phyloP scores from a whole-genome alignment of 441 rosid genomes.

The Hypseocharis bilobata region DNA sequence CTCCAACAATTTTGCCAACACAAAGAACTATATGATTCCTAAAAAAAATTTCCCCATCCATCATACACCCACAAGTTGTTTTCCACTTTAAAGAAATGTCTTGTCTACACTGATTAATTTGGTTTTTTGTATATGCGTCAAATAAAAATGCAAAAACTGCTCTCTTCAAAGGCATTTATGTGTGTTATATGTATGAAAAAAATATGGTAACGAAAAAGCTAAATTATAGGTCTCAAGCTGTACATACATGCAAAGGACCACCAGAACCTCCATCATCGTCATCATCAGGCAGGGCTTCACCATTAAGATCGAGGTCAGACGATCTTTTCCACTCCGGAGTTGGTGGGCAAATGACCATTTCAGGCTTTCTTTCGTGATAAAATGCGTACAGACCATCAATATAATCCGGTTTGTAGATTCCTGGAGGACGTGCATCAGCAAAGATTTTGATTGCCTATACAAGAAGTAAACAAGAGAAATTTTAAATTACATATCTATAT shows the following conservation, averaged over 20 bases:
- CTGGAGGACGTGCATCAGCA: slow-evolving; percentile 91
- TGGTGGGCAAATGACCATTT: slow-evolving; percentile 56
- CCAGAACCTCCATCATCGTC: slow-evolving; percentile 65
- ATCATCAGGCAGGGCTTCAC: slow-evolving; percentile 89
- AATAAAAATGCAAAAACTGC: background rate
- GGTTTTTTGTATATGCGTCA: background rate
- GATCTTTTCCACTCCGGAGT: slow-evolving; percentile 98
- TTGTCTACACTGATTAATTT: background rate
- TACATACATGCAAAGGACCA: slow-evolving; percentile 56
- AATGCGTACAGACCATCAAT: slow-evolving; percentile 66
- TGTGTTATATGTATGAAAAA: background rate
- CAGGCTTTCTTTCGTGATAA: slow-evolving; percentile 91
- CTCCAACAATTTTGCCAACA: background rate
- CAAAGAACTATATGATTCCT: background rate
- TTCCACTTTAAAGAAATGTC: background rate
- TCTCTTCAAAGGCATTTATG: background rate
- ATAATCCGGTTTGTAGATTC: slow-evolving; percentile 89
- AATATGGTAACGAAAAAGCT: background rate
- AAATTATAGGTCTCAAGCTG: slow-evolving; percentile 17
- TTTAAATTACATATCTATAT: slow-evolving; percentile 7
- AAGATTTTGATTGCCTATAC: slow-evolving; percentile 72
- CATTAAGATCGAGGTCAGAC: slow-evolving; percentile 90
- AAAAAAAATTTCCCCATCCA: background rate
- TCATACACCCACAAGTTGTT: background rate
- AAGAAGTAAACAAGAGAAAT: slow-evolving; percentile 22